Conservation (phyloP, 257 asterid species). For the Perilla frutescens region DNA sequence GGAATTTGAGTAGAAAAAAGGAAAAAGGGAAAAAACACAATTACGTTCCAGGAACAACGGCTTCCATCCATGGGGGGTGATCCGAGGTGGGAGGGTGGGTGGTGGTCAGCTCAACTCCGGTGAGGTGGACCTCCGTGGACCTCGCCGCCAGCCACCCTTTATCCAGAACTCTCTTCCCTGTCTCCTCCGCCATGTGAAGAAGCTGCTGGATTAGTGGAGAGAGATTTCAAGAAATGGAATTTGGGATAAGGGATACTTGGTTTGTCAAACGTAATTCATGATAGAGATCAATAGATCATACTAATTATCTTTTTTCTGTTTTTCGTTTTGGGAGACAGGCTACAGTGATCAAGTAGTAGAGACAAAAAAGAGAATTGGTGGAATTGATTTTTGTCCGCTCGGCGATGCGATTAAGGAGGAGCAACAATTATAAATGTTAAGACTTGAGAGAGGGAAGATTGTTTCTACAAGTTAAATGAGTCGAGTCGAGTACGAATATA, state of each 20-base stretch:
- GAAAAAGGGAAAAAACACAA: not conserved
- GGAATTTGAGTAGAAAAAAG: not conserved
- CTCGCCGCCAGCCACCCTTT: slow-evolving; percentile 93
- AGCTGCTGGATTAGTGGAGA: slow-evolving; percentile 9
- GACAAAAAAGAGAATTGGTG: not conserved
- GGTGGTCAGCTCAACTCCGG: slow-evolving; percentile 89
- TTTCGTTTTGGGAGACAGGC: not conserved
- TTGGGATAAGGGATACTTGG: slow-evolving; percentile 7
- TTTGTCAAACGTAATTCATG: slow-evolving; percentile 10
- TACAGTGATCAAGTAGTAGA: not conserved
- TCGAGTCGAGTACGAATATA: no score
- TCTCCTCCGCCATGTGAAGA: slow-evolving; percentile 48
- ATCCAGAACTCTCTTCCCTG: slow-evolving; percentile 72
- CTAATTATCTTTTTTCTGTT: not conserved
- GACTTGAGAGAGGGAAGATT: slow-evolving; percentile 12
- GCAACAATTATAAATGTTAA: not conserved
- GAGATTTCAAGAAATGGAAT: slow-evolving; percentile 5
- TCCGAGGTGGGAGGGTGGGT: slow-evolving; percentile 68
- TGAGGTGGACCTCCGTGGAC: slow-evolving; percentile 71
- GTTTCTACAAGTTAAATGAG: no score
- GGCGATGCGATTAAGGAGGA: not conserved
- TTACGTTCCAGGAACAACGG: slow-evolving; percentile 97
- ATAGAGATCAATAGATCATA: not conserved
- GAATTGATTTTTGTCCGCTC: slow-evolving; percentile 9
- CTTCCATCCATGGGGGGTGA: slow-evolving; percentile 86